These are phyloP conservation scores for Fomitiporia mediterranea DNA, from an alignment of 1,284 basidiomycete species.

Conservation along the genomic window DNA sequence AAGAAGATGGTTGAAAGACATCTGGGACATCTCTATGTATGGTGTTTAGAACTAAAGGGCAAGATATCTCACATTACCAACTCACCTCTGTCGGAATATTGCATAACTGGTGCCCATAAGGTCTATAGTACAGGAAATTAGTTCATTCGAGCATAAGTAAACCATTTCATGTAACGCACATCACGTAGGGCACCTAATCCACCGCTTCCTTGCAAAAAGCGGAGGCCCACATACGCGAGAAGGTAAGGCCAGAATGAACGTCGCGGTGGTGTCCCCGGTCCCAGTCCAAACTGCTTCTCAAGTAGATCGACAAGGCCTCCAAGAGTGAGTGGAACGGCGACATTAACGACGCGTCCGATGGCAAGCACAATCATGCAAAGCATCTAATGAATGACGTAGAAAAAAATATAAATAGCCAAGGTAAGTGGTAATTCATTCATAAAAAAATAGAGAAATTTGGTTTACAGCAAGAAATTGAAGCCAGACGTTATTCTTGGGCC, in stretches of 20 bases:
- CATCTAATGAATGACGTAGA: constrained; percentile 34
- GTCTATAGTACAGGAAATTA: constrained; percentile 35
- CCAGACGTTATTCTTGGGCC: constrained; percentile 63
- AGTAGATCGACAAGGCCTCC: constrained; percentile 63
- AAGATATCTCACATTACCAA: background rate
- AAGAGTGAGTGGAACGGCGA: constrained; percentile 68
- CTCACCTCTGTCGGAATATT: constrained; percentile 70
- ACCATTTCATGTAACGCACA: constrained; percentile 35
- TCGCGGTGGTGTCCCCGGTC: background rate
- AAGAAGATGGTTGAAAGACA: constrained; percentile 76
- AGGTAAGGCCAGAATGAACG: constrained; percentile 60
- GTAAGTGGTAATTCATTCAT: background rate
- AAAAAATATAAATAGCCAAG: constrained; percentile 3
- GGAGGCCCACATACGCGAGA: constrained; percentile 55
- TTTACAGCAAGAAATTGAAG: constrained; percentile 71
- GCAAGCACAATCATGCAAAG: constrained; percentile 66
- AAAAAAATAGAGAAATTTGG: constrained; percentile 13
- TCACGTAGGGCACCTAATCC: constrained; percentile 68
- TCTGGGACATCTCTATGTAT: constrained; percentile 63
- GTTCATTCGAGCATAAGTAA: background rate
- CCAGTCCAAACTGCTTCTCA: constrained; percentile 37
- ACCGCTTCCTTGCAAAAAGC: constrained; percentile 65
- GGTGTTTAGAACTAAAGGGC: background rate
- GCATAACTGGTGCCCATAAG: constrained; percentile 83
- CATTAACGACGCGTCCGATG: constrained; percentile 73